phyloP scores from a whole-genome alignment of 108 stramenopile genomes.

The Conticribra guillardii region DNA sequence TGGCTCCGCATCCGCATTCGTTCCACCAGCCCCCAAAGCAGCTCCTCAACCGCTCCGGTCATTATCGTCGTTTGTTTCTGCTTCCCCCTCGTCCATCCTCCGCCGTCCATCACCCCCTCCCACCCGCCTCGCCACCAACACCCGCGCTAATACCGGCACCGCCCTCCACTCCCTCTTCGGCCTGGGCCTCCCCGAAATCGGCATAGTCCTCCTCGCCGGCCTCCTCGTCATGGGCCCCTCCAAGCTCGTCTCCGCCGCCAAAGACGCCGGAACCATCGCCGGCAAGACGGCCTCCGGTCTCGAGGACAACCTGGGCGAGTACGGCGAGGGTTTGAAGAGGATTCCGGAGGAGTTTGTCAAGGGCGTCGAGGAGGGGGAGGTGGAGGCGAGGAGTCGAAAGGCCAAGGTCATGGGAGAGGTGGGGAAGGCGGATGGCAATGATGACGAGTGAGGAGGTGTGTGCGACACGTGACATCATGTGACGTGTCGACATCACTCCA shows the following conservation, averaged over 20 bases:
- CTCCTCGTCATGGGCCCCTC: conserved; percentile 70
- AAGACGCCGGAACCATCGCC: conserved; percentile 64
- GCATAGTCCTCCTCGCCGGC: conserved; percentile 65
- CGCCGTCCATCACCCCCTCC: neutral
- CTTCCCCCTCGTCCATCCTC: neutral
- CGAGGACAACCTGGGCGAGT: conserved; percentile 7
- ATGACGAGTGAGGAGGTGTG: conserved; percentile 11
- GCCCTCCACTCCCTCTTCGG: conserved; percentile 65
- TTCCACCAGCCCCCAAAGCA: neutral
- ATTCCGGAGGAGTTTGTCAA: conserved; percentile 84
- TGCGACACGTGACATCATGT: neutral
- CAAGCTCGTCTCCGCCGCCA: conserved; percentile 59
- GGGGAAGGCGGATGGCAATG: conserved; percentile 38
- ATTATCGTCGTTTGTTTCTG: neutral
- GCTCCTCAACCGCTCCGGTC: neutral
- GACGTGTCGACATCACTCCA: neutral
- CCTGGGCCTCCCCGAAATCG: conserved; percentile 79
- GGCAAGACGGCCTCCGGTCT: conserved; percentile 55
- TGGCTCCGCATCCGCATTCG: neutral
- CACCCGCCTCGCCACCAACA: neutral
- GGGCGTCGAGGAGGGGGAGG: conserved; percentile 79
- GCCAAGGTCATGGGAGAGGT: conserved; percentile 69
- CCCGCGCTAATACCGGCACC: neutral
- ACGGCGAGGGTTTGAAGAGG: conserved; percentile 42
- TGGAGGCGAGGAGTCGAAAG: conserved; percentile 63